Conservation (phyloP, 768 basidiomycete genomes). For the Hericium erinaceus region DNA sequence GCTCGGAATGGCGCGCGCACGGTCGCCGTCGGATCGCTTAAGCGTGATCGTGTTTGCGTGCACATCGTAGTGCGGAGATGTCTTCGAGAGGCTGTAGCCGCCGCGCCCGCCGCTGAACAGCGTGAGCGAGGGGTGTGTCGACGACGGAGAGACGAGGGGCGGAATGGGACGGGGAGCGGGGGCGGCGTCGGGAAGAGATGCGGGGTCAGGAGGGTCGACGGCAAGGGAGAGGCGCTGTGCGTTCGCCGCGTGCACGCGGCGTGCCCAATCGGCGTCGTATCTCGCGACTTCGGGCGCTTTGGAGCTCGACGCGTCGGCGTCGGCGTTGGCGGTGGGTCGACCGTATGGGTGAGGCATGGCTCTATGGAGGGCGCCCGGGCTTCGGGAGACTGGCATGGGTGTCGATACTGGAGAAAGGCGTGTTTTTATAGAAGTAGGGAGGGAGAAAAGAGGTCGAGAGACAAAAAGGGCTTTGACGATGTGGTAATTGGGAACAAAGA, state of each 20-base stretch:
- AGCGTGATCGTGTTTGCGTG: not conserved
- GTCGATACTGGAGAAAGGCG: not conserved
- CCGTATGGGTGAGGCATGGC: too few relatives aligned
- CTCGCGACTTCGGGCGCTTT: not conserved
- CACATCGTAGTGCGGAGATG: not conserved
- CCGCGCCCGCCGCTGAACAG: not conserved
- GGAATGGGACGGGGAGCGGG: not conserved
- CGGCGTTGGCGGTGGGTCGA: not conserved
- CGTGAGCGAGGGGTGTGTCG: not conserved
- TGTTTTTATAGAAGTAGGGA: not conserved
- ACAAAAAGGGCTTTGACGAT: not conserved
- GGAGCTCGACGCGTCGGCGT: not conserved
- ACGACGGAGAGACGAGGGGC: too few relatives aligned
- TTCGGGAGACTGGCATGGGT: not conserved
- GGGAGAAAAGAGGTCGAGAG: not conserved
- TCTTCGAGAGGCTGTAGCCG: not conserved
- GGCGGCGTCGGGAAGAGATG: not conserved
- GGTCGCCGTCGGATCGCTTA: not conserved
- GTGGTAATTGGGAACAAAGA: not conserved
- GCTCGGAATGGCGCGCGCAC: not conserved
- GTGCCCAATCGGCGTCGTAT: not conserved
- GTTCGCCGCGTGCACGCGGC: not conserved
- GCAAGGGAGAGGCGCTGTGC: not conserved
- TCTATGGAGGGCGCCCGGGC: not conserved
- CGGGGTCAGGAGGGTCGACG: not conserved